These are phyloP conservation scores for Globisporangium okanoganense DNA, from an alignment of 352 stramenopile species.

Conservation along the genomic window DNA sequence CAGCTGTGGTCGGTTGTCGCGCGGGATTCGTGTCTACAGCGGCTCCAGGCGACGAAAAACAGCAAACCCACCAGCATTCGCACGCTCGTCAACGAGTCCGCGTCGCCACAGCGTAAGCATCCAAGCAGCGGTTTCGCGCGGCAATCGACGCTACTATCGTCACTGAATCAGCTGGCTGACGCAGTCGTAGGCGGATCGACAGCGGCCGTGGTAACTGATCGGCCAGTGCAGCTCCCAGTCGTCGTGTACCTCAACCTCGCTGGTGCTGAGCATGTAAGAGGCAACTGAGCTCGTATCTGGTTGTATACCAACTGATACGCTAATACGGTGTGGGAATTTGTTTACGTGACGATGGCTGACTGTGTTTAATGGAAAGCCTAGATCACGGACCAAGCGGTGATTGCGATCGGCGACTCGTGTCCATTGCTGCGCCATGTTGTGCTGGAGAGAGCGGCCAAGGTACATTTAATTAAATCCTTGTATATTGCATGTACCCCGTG, in stretches of 20 bases:
- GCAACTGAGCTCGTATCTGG: neutral
- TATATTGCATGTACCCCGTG: too few relatives aligned
- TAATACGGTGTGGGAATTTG: neutral
- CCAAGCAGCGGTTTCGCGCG: conserved; percentile 18
- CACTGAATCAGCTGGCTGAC: conserved; percentile 13
- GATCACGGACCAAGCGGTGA: conserved; percentile 16
- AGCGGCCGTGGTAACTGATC: neutral
- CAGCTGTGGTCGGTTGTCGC: conserved; percentile 69
- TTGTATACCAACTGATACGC: neutral
- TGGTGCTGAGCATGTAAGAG: conserved; percentile 44
- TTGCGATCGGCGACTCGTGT: conserved; percentile 15
- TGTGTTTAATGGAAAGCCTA: conserved; percentile 7
- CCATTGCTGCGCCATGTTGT: conserved; percentile 8
- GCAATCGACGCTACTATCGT: neutral
- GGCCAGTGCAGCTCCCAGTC: neutral
- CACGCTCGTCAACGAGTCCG: neutral
- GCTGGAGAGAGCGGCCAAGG: conserved; percentile 13
- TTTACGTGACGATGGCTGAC: neutral
- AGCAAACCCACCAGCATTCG: neutral
- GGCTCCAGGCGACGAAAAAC: conserved; percentile 16
- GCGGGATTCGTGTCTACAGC: conserved; percentile 49
- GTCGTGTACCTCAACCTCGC: conserved; percentile 42
- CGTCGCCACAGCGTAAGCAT: neutral
- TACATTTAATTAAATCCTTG: too few relatives aligned
- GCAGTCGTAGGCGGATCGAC: neutral